These are phyloP conservation scores for Cyberlindnera suaveolens DNA, from an alignment of 805 yeast genomes.

Conservation along the genomic window DNA sequence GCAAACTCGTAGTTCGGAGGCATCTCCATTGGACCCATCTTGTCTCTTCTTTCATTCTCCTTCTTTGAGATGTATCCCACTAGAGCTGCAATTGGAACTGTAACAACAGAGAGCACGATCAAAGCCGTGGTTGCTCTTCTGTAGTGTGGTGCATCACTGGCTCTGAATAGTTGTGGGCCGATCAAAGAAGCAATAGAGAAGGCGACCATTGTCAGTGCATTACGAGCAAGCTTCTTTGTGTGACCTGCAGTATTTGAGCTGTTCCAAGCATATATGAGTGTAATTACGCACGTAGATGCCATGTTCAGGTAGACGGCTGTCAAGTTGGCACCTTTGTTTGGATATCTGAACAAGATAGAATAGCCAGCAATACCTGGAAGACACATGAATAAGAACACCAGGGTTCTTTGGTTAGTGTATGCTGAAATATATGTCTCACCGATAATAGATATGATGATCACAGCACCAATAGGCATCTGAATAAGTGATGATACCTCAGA, in stretches of 20 bases:
- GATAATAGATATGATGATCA: conserved; percentile 35
- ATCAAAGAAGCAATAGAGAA: conserved; percentile 49
- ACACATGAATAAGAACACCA: conserved; percentile 31
- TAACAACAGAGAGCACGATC: conserved; percentile 41
- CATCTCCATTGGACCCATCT: conserved; percentile 1
- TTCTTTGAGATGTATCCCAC: conserved; percentile 34
- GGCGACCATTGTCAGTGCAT: conserved; percentile 46
- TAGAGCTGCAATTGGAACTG: conserved; percentile 34
- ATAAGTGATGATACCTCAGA: conserved; percentile 34
- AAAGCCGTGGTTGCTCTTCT: conserved; percentile 51
- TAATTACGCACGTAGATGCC: conserved; percentile 48
- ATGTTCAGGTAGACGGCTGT: conserved; percentile 40
- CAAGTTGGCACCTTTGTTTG: conserved; percentile 34
- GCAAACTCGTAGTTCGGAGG: conserved; percentile 29
- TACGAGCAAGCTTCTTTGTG: conserved; percentile 46
- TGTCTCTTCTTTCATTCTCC: conserved; percentile 42
- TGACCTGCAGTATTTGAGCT: conserved; percentile 54
- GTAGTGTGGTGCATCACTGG: conserved; percentile 42
- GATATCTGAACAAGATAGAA: conserved; percentile 32
- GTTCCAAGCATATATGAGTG: conserved; percentile 53
- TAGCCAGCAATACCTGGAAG: conserved; percentile 45
- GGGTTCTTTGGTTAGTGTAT: conserved; percentile 27
- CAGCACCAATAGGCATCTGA: conserved; percentile 49
- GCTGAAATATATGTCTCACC: conserved; percentile 31
- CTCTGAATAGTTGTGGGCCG: conserved; percentile 56